Evolutionary conservation across 2,329 filamentous ascomycete species (phyloP), one percentile per base, ranked within the genome.

Genomic region (Paracoccidioides brasiliensis): DNA sequence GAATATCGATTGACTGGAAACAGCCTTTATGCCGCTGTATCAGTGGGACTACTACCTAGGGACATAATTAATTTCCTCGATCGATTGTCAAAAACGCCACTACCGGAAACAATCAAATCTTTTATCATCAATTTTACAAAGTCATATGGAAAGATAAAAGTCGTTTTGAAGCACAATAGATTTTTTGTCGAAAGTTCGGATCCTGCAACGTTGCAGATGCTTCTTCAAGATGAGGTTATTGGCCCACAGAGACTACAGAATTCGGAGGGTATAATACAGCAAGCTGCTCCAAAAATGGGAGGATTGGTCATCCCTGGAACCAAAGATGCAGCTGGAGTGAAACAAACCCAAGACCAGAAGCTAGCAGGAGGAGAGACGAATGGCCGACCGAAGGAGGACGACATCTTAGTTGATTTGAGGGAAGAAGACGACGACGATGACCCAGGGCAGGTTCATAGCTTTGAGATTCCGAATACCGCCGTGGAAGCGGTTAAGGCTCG

Each of bases 171-270:
- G 70, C 87, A 96, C 64, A 97, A 91, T 59, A 87, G 88, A 61
- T 96, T 95, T 70, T 96, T 86, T 63, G 84, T 97, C 58, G 93
- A 98, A 72, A 96, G 88, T 64, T 85, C 87, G 22, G 91, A 97
- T 69, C 85, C 90, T 10, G 79, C 84, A 9, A 87, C 96, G 67
- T 77, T 97, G 56, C 89, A 95, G 69, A 86, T 80, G 65, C 78
- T 97, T n/a, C 77, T 97, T 40, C 84, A 86, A 65, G 91, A 97
- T 68, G 79, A 83, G 12, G 80, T 88, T 53, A 95, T 98, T 57
- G 86, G 88, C 0, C 80, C 83, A 15, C 83, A 88, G 54, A 82
- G 90, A 56, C 80, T 94, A 3, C 86, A 94, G 59, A 82, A 81
- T 12, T 76, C 75, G 14, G 86, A 86, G 54, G 81, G 80, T 35